phyloP scores from a whole-genome alignment of 139 green algal species.

The Chlorella vulgaris region DNA sequence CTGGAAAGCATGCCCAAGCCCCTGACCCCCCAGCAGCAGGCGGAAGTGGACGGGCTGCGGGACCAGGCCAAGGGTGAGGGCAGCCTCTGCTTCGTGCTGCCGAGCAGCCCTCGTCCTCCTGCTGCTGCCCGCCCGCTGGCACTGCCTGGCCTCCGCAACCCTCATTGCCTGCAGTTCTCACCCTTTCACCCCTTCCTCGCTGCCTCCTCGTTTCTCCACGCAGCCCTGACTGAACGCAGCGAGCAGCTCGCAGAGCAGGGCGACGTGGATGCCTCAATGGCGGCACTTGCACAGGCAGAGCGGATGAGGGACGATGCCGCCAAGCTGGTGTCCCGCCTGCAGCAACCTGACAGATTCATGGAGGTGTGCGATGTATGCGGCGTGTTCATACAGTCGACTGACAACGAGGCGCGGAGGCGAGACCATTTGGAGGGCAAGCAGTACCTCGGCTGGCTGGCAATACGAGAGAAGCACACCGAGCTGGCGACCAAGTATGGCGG shows the following conservation, averaged over 20 bases:
- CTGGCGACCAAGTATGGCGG: constrained; percentile 55
- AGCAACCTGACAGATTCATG: neutral
- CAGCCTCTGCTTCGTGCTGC: no score
- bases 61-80: constrained; percentile 36
- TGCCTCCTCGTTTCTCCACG: neutral
- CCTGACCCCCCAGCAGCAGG: constrained; percentile 26
- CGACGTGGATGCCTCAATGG: constrained; percentile 80
- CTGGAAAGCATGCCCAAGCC: constrained; percentile 29
- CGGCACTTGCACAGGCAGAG: constrained; percentile 59
- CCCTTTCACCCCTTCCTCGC: neutral
- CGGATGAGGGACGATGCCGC: neutral
- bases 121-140: no score
- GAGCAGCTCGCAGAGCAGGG: constrained; percentile 73
- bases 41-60: constrained; percentile 30
- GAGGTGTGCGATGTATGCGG: constrained; percentile 66
- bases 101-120: no score
- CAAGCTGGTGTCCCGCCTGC: neutral
- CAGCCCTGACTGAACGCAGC: constrained; percentile 62
- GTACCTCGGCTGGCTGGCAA: constrained; percentile 42
- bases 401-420: constrained; percentile 80
- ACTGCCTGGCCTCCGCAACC: neutral
- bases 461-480: constrained; percentile 72
- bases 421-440: constrained; percentile 86
- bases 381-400: constrained; percentile 86
- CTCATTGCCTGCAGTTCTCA: neutral